Percentiles rank a stretch among this genome's conserved stretches.
These are phyloP conservation scores for Akanthomyces lecanii DNA, from an alignment of 2,329 filamentous ascomycete genomes.

Conservation along the genomic window DNA sequence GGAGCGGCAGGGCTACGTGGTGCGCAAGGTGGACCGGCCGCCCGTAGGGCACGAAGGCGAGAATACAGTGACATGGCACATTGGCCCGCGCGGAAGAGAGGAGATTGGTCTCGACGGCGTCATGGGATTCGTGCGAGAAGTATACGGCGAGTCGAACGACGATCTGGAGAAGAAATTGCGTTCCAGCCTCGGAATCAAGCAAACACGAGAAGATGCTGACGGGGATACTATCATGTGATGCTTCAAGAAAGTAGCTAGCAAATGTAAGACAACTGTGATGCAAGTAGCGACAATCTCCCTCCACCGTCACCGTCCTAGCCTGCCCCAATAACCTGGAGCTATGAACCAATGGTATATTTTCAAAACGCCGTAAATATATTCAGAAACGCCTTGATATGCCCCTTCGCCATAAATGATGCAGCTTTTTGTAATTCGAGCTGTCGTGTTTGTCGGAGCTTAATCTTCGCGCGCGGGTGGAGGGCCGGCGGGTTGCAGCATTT, in stretches of 20 bases:
- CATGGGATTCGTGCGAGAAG: constrained; percentile 60
- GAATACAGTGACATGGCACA: constrained; percentile 72
- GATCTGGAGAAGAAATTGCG: constrained; percentile 58
- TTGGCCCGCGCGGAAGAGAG: constrained; percentile 79
- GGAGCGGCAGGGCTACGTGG: constrained; percentile 77
- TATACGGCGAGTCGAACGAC: constrained; percentile 51
- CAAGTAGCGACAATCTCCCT: not conserved
- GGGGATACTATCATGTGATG: constrained; percentile 17
- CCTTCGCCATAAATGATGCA: not conserved
- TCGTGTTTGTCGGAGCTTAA: constrained; percentile 24
- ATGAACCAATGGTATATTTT: constrained; percentile 24
- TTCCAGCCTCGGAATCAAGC: constrained; percentile 55
- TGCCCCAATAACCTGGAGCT: not conserved
- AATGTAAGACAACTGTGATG: not conserved
- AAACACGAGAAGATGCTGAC: constrained; percentile 21
- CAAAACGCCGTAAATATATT: constrained; percentile 22
- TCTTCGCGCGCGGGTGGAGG: constrained; percentile 55
- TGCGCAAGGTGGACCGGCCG: constrained; percentile 64
- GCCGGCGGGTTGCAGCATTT: constrained; percentile 62
- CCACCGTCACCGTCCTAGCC: not conserved
- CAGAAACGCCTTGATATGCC: constrained; percentile 10
- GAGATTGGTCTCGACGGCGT: constrained; percentile 79
- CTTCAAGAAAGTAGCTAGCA: not conserved
- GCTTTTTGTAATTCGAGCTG: not conserved
- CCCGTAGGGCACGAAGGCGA: constrained; percentile 57